Base-by-base conservation (phyloP, 805 yeast species). In the Sugiyamaella qingdaonensis region DNA sequence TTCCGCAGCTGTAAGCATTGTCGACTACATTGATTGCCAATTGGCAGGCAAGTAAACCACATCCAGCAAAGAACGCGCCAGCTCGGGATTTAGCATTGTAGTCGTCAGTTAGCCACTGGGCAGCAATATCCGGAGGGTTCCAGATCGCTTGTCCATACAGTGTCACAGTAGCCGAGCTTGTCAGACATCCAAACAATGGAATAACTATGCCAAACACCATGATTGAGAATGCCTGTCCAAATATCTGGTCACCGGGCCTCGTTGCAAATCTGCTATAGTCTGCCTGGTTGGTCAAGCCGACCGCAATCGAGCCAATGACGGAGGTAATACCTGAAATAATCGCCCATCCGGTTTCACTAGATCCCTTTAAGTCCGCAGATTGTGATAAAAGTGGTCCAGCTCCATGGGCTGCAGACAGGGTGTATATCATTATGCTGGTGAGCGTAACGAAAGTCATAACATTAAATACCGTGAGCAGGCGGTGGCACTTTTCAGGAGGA, bases 181-280 rank as follows among this genome's bases (percentile, higher is more conserved):
- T 69, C 36, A 77, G 53, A 29, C 76, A 58, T 9, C 81, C 81
- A 62, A 77, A 70, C 27, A 77, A 59, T n/a, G 81, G 80, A 24
- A 77, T 72, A 32, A 75, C 63, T 7, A 70, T 68, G 10, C 79
- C 78, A 19, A 70, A 62, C 2, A 75, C 35, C 43, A 74, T 54
- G 46, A 73, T 65, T 0, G 78, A 64, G 16, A 70, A 49, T 13
- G 67, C 60, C 45, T 69, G 72, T 16, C 77, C 77, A 61, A 69
- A 71, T 36, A 75, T 57, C 48, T 70, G 69, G 49, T 67, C 67
- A 56, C 71, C 72, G 11, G 71, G 66, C 52, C 64, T 68, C 48
- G 64, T 64, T 7, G 78, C 69, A 47, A 72, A 74, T 54, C 81
- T 61, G 4, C 74, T 68, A 60, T 66, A 74, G 56, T 74, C 78